Conservation (phyloP, 2,329 filamentous ascomycete genomes). For the Pestalotiopsis sp. region DNA sequence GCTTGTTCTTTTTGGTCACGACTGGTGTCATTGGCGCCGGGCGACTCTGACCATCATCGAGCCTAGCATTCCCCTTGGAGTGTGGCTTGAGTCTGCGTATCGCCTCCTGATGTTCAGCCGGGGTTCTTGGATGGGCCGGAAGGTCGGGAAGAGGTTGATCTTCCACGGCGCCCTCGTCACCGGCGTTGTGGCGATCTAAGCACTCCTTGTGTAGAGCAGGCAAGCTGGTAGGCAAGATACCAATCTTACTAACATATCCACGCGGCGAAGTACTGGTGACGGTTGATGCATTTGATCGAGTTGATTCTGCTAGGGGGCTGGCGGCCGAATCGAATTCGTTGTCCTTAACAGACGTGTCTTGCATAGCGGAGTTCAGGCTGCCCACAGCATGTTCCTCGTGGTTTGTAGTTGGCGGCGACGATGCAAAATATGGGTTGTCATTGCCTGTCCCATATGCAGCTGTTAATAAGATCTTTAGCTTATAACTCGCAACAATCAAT, state of each 20-base stretch:
- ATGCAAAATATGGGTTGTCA: constrained; percentile 44
- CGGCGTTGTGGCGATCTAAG: constrained; percentile 71
- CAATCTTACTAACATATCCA: constrained; percentile 79
- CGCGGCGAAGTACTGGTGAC: constrained; percentile 49
- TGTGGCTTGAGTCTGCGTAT: constrained; percentile 84
- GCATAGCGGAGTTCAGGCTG: constrained; percentile 57
- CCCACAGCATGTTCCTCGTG: constrained; percentile 50
- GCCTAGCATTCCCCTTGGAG: constrained; percentile 67
- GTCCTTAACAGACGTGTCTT: constrained; percentile 24
- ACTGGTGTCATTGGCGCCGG: constrained; percentile 66
- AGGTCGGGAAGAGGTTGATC: constrained; percentile 50
- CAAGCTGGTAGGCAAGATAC: constrained; percentile 87
- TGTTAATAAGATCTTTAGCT: constrained; percentile 24
- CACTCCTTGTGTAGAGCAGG: constrained; percentile 89
- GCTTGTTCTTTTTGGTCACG: constrained; percentile 71
- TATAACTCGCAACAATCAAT: constrained; percentile 21
- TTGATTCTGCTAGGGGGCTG: constrained; percentile 57
- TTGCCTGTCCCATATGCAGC: constrained; percentile 47
- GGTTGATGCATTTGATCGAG: constrained; percentile 54
- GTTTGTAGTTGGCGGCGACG: constrained; percentile 48
- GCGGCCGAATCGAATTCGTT: constrained; percentile 35
- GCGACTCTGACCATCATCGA: constrained; percentile 64
- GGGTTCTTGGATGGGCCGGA: constrained; percentile 53
- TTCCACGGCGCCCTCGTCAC: constrained; percentile 45
- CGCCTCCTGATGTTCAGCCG: constrained; percentile 80